Evolutionary conservation across 202 grass and related monocot species (phyloP).

Genomic region (Musa balbisiana): DNA sequence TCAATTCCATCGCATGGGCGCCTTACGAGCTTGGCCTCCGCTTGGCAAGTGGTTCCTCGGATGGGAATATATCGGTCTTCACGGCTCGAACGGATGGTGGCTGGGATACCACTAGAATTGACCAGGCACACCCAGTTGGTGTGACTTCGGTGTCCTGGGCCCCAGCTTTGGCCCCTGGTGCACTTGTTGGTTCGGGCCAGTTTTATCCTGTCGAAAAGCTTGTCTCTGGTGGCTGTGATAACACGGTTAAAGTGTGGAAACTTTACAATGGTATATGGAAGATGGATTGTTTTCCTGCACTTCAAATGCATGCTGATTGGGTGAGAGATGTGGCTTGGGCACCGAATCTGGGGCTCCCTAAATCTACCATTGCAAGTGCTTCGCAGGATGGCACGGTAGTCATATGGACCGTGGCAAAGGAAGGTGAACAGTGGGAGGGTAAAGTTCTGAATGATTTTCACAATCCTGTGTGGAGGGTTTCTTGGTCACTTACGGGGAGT

Average conservation of each 20-base stretch:
- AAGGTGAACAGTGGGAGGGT: slow-evolving; percentile 21
- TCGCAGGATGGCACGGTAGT: too few species aligned
- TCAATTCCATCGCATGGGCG: slow-evolving; percentile 58
- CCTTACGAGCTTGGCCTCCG: slow-evolving; percentile 49
- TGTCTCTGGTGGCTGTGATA: slow-evolving; percentile 53
- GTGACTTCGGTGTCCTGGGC: slow-evolving; percentile 55
- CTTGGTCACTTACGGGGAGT: slow-evolving; percentile 57
- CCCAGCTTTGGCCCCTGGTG: slow-evolving; percentile 47
- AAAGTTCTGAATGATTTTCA: slow-evolving; percentile 47
- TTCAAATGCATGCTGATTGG: slow-evolving; percentile 53
- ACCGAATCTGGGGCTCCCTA: slow-evolving; percentile 45
- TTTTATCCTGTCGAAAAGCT: slow-evolving; percentile 38
- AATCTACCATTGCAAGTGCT: slow-evolving; percentile 28
- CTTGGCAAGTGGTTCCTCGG: slow-evolving; percentile 53
- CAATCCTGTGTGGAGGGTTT: slow-evolving; percentile 53
- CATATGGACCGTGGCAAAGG: too few species aligned
- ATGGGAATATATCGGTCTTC: slow-evolving; percentile 52
- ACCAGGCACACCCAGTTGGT: slow-evolving; percentile 51
- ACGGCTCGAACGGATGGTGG: slow-evolving; percentile 37
- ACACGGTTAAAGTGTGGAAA: slow-evolving; percentile 46
- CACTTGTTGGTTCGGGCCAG: slow-evolving; percentile 38
- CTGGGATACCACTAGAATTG: slow-evolving; percentile 45
- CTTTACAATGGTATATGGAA: slow-evolving; percentile 44
- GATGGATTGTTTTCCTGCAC: slow-evolving; percentile 28
- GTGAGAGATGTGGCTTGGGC: slow-evolving; percentile 24